Evolutionary conservation across 1,139 yeast genomes (phyloP).

Genomic region (Protomyces arabidopsidicola): DNA sequence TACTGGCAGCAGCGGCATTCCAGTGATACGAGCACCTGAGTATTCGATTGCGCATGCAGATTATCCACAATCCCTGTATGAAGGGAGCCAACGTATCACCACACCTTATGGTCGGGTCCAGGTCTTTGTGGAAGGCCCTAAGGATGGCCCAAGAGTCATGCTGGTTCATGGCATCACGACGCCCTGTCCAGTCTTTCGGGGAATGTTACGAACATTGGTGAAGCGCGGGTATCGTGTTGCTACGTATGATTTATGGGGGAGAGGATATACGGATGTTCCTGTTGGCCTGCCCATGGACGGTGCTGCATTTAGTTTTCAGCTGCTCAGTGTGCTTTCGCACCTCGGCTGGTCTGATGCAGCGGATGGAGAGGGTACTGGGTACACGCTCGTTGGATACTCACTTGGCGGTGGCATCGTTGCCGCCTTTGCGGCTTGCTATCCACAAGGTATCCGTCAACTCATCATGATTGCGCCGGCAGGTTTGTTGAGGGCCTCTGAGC

Average conservation of each 20-base stretch:
- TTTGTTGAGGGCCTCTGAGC: not conserved
- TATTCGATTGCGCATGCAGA: not conserved
- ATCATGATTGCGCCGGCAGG: conserved; percentile 28
- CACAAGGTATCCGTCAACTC: conserved; percentile 3
- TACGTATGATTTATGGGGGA: conserved; percentile 19
- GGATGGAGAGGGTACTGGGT: not conserved
- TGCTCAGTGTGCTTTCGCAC: conserved; percentile 11
- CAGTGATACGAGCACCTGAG: not conserved
- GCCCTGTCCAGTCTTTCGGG: conserved; percentile 17
- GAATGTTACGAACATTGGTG: conserved; percentile 4
- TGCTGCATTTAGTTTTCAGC: conserved; percentile 2
- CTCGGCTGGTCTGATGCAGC: conserved; percentile 13
- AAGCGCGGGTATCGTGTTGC: conserved; percentile 18
- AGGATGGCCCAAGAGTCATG: conserved; percentile 19
- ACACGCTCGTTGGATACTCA: conserved; percentile 13
- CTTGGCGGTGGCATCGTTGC: conserved; percentile 24
- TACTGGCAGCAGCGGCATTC: not conserved
- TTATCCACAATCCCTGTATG: conserved; percentile 8
- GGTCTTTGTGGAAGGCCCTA: conserved; percentile 10
- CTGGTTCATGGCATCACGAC: conserved; percentile 27
- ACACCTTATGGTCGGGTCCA: conserved; percentile 22
- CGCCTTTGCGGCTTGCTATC: conserved; percentile 17
- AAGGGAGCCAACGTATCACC: conserved; percentile 4
- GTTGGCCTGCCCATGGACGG: conserved; percentile 14
- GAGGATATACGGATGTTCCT: conserved; percentile 25